A percentile compares a stretch with the other conserved stretches of the same genome.
These are phyloP conservation scores for Podospora pseudopauciseta DNA, from an alignment of 495 filamentous ascomycete species.

Conservation along the genomic window DNA sequence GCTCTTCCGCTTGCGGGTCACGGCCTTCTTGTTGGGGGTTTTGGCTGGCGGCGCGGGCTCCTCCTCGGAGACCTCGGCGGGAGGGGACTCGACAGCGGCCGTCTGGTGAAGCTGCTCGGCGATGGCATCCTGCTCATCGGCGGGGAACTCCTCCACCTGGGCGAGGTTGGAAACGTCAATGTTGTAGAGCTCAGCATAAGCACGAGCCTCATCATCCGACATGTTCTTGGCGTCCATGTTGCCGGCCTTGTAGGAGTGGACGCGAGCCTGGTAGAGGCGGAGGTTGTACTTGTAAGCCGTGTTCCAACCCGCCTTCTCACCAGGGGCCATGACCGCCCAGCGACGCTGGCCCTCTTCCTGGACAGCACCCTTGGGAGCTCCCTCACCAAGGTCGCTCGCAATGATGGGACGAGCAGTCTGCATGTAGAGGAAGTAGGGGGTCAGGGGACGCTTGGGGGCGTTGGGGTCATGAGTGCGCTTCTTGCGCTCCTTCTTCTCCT, in stretches of 20 bases:
- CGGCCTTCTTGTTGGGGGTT: conserved; percentile 50
- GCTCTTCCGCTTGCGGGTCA: conserved; percentile 48
- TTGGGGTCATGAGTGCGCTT: conserved; percentile 89
- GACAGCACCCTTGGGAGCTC: conserved; percentile 71
- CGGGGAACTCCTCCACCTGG: conserved; percentile 49
- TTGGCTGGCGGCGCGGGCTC: conserved; percentile 34
- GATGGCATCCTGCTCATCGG: conserved; percentile 56
- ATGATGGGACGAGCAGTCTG: conserved; percentile 75
- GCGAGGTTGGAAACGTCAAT: conserved; percentile 43
- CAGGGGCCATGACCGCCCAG: conserved; percentile 70
- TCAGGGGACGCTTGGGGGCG: conserved; percentile 87
- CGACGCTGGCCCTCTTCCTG: conserved; percentile 75
- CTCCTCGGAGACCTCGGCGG: conserved; percentile 45
- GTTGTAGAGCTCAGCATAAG: conserved; percentile 53
- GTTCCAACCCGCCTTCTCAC: conserved; percentile 74
- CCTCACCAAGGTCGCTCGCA: conserved; percentile 65
- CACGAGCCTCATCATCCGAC: conserved; percentile 54
- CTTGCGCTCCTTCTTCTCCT: conserved; percentile 77
- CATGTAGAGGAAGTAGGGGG: conserved; percentile 92
- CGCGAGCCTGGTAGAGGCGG: conserved; percentile 65
- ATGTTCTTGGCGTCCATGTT: conserved; percentile 62
- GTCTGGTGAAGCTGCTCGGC: conserved; percentile 53
- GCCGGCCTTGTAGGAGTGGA: conserved; percentile 68
- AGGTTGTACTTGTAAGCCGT: conserved; percentile 72
- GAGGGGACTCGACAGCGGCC: conserved; percentile 37